Conservation (phyloP, 495 filamentous ascomycete genomes). For the Daldinia vernicosa region DNA sequence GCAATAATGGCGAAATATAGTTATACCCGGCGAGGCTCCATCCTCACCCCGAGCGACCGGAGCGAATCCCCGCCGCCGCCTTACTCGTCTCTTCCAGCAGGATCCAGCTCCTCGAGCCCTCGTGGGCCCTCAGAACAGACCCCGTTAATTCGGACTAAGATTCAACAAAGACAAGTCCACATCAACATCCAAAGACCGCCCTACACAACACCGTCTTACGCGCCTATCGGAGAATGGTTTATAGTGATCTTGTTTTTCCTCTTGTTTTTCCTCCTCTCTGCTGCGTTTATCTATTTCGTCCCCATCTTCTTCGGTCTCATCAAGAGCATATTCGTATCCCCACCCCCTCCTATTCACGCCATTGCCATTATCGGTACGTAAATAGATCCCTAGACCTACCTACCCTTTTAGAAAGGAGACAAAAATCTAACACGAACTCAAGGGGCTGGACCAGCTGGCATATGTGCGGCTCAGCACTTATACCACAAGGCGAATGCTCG, state of each 20-base stretch:
- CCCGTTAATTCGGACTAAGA: not conserved
- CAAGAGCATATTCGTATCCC: not conserved
- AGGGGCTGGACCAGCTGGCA: constrained; percentile 46
- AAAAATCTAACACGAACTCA: constrained; percentile 12
- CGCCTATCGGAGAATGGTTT: not conserved
- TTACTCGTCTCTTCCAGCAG: constrained; percentile 12
- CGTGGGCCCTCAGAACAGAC: not conserved
- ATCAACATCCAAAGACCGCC: not conserved
- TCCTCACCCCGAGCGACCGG: constrained; percentile 3
- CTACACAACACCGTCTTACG: not conserved
- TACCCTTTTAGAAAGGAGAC: not conserved
- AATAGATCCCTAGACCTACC: not conserved
- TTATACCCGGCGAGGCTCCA: not conserved
- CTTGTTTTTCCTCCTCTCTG: not conserved
- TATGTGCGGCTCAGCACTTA: constrained; percentile 41
- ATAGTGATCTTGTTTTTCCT: not conserved
- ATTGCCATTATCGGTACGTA: constrained; percentile 43
- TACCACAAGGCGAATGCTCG: not conserved
- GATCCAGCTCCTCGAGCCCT: not conserved
- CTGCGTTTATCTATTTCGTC: not conserved
- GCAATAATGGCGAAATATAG: constrained; percentile 10
- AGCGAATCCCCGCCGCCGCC: constrained; percentile 31
- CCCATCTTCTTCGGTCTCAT: not conserved
- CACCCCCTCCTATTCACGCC: constrained; percentile 24
- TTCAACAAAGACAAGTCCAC: not conserved